Base-by-base conservation (phyloP, 352 stramenopile genomes). In the Phytophthora macrochlamydospora region DNA sequence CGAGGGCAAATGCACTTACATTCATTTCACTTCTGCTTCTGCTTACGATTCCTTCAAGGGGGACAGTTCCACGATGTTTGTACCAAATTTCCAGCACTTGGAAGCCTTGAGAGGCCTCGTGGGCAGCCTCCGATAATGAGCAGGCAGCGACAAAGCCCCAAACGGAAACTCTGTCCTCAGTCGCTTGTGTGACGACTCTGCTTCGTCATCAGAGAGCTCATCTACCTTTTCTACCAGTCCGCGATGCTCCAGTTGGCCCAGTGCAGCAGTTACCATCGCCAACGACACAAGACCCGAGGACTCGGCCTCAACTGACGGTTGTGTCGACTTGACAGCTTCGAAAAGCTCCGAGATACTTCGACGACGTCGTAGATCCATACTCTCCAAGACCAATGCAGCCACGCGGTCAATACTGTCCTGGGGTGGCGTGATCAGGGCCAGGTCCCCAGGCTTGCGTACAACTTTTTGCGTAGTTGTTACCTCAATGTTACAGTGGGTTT, bases 51-150 rank as follows among this genome's bases (percentile, higher is more conserved):
- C 65, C 14, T 76, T 63, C 2, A 76, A 43, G 7, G 65, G 65
- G 0, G 65, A 71, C 31, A 87, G 64, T 51, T 64, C 64, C 8
- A 82, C 61, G 13, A 77, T 28, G n/a, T 68, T 74, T 24, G 52
- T 56, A 6, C 69, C 76, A 29, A 82, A 78, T 49, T 86, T 86
- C 85, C 85, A 93, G 49, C 71, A 83, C 61, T 93, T 93, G 12
- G 83, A 80, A 18, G 85, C 83, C 53, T 93, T 93, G 13, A 93
- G 53, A 6, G 85, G 85, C 28, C 85, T 70, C 45, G 70, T 85
- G 0, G 85, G 85, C 24, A 93, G 78, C 60, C 89, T 92, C 0
- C 85, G 85, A 43, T 91, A 93, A 31, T 79, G 54, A 14, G 68
- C 56, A 44, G 75, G 52, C 44, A 76, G 11, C 9, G 62, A 78